Evolutionary conservation across 192 early-diverging fungal species (phyloP), one percentile per base, ranked within the genome.

Genomic region (Cetraspora pellucida): DNA sequence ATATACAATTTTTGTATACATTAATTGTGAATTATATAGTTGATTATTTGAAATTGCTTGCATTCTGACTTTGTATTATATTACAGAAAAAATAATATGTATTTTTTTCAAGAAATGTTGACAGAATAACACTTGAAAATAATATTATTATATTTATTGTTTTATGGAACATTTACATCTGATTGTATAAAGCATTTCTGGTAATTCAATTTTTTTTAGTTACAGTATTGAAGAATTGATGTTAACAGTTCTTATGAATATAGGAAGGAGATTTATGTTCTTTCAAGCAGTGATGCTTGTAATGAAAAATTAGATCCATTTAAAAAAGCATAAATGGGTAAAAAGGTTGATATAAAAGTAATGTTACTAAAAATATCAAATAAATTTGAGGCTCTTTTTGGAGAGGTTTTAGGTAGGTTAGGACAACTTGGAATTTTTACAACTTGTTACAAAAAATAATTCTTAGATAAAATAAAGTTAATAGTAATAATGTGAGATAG

Each of bases 401-500:
- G 65, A 4, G 45, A 68, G 19, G 66, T 68, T 68, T 17, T 45
- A 47, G 43, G 66, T 21, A 45, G 66, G 4, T 19, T 68, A 68
- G 66, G 66, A 68, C 66, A 10, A 46, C 21, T 47, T 45, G 66
- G 66, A 68, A 68, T 68, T n/a, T 45, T 45, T 2, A 46, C 19
- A 44, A 45, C 66, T 46, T 68, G 66, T 47, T n/a, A 4, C 16
- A 68, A 68, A 19, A 68, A 68, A n/a, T n/a, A n/a, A 45, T 68
- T 68, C n/a, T n/a, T 68, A n/a, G 66, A 68, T 25, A 68, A 68
- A 68, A 45, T 67, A 17, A 67, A 67, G 19, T 67, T 68, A 46
- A 68, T 68, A 45, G 19, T 68, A 68, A 46, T 19, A 44, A 68
- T 68, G 45, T n/a, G 66, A 0, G 45, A 68, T 44, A 45, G 37